phyloP scores from a whole-genome alignment of 2,329 filamentous ascomycete genomes.

The Pseudogymnoascus sp. region DNA sequence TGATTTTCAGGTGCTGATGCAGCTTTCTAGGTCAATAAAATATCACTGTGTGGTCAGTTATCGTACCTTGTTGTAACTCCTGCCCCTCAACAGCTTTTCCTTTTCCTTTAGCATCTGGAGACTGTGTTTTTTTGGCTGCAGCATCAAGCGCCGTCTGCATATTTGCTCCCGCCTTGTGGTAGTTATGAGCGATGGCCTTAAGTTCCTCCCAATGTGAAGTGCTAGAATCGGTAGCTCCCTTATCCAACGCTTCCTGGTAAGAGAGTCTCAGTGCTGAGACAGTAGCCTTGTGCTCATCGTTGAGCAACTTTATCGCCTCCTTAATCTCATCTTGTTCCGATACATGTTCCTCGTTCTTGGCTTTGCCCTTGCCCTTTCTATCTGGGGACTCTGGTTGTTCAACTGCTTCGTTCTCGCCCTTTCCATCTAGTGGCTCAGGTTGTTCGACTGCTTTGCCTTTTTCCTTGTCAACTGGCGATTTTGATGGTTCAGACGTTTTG shows the following conservation, averaged over 20 bases:
- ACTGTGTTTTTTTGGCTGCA: constrained; percentile 24
- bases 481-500: neutral
- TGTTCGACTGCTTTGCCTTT: neutral
- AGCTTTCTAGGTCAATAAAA: neutral
- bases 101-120: neutral
- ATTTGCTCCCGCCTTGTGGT: constrained; percentile 42
- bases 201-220: constrained; percentile 43
- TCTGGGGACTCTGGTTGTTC: constrained; percentile 30
- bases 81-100: neutral
- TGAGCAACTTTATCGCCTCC: constrained; percentile 32
- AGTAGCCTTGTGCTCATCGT: constrained; percentile 44
- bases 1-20: neutral
- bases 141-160: constrained; percentile 52
- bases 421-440: neutral
- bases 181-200: constrained; percentile 43
- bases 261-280: constrained; percentile 47
- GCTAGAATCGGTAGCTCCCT: constrained; percentile 38
- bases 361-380: constrained; percentile 40
- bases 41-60: too few species aligned
- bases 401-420: neutral
- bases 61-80: neutral
- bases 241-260: constrained; percentile 44
- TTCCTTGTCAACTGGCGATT: neutral
- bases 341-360: constrained; percentile 37
- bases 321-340: constrained; percentile 42